Conservation (phyloP, 176 grass and related monocot species). For the Triticum timopheevii region DNA sequence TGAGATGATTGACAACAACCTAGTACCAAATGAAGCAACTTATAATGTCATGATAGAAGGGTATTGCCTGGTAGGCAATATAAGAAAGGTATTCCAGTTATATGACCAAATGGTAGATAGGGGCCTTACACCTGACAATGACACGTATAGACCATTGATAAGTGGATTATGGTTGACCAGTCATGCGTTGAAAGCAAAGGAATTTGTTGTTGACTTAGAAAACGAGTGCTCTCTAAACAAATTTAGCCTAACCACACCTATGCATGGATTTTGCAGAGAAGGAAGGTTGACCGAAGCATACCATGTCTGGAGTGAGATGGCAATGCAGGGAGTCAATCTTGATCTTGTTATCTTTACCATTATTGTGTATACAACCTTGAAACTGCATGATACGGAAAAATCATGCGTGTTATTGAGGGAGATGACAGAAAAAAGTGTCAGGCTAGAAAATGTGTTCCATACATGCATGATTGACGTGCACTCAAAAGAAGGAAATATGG, state of each 20-base stretch:
- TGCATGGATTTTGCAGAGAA: constrained; percentile 12
- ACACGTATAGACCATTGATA: constrained; percentile 2
- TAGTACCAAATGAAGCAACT: constrained; percentile 3
- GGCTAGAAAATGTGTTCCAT: neutral
- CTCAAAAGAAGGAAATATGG: neutral
- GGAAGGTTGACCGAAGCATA: neutral
- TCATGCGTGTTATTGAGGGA: neutral
- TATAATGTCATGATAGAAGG: constrained; percentile 22
- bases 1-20: neutral
- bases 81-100: neutral
- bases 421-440: neutral
- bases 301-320: neutral
- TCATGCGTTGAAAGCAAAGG: neutral
- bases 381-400: neutral
- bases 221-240: neutral
- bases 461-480: neutral
- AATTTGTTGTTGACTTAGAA: neutral
- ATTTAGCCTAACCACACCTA: neutral
- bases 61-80: constrained; percentile 1
- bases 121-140: neutral
- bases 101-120: neutral
- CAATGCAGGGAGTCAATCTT: neutral
- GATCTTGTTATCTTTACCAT: constrained; percentile 4
- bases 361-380: neutral
- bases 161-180: constrained; percentile 4